A percentile compares a stretch with the other conserved stretches of the same genome.
These are phyloP conservation scores for Geranium incanum DNA, from an alignment of 441 rosid genomes.

Conservation along the genomic window DNA sequence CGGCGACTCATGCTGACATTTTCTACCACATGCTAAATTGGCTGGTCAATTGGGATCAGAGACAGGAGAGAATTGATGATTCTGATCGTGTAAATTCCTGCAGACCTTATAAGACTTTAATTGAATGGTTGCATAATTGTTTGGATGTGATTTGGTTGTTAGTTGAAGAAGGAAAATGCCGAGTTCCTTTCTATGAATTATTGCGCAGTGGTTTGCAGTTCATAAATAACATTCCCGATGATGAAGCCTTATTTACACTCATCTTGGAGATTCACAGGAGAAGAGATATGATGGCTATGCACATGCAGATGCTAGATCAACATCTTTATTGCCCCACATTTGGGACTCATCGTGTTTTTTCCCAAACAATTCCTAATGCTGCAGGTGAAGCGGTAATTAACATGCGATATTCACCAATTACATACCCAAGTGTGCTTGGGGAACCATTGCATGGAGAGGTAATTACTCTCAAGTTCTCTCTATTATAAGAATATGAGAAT, in stretches of 20 bases:
- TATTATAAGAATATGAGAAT: not conserved
- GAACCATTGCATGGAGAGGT: conserved; percentile 99
- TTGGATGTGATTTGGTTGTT: conserved; percentile 88
- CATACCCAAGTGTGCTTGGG: conserved; percentile 96
- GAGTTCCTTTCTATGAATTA: conserved; percentile 91
- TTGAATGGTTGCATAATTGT: conserved; percentile 86
- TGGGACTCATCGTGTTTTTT: conserved; percentile 79
- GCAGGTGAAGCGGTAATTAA: conserved; percentile 65
- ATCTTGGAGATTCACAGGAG: conserved; percentile 90
- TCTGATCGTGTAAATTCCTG: conserved; percentile 46
- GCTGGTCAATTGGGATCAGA: conserved; percentile 92
- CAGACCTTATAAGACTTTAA: conserved; percentile 61
- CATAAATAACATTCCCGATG: conserved; percentile 88
- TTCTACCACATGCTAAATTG: conserved; percentile 79
- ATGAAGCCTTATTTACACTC: conserved; percentile 83
- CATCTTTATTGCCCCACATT: conserved; percentile 95
- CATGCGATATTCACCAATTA: conserved; percentile 79
- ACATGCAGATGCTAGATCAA: conserved; percentile 95
- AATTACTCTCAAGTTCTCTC: conserved; percentile 10
- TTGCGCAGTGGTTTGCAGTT: conserved; percentile 88
- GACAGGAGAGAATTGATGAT: conserved; percentile 58
- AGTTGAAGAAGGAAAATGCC: conserved; percentile 74
- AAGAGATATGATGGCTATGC: conserved; percentile 95
- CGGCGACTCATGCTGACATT: conserved; percentile 72
- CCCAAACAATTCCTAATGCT: conserved; percentile 57